Evolutionary conservation across 2,329 filamentous ascomycete species (phyloP), one percentile per base, ranked within the genome.

Genomic region (Microsporum audouinii): DNA sequence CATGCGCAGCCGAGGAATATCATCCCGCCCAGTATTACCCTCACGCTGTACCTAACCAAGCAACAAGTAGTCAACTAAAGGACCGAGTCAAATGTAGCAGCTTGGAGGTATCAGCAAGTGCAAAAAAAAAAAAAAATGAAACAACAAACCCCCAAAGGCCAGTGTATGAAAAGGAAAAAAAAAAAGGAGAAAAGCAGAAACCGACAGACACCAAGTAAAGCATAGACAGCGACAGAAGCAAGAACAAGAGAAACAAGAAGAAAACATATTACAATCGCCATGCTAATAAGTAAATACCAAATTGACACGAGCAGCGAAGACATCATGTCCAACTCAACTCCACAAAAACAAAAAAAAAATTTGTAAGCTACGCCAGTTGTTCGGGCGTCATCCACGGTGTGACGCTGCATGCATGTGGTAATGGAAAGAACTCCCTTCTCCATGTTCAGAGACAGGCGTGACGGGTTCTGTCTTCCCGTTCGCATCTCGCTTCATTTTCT

Each of bases 391-490:
- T 31, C 31, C 31, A 8, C 51, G 51, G 12, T 55, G 14, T 8
- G 51, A 55, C 17, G 51, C 33, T 31, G 51, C n/a, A 36, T 55
- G 51, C 51, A 55, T 55, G 36, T 55, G 55, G 39, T 41, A 57
- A 57, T 39, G 55, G 10, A 57, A 43, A 29, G 55, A 43, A 29
- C 10, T 41, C 34, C 34, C 39, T 41, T 43, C 55, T 39, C 55
- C 41, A 39, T 49, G 57, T 31, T 59, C 57, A 17, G 57, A 59
- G 17, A 59, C 31, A 38, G 57, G 57, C 7, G 57, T 59, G 8
- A 59, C 57, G 2, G 57, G 57, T 41, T 59, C 57, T 5, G 41
- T 59, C 41, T 59, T 59, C 27, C 36, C 56, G 17, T 27, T 58
- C 5, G n/a, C 43, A n/a, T 59, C 57, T 43, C 43, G 57, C 12